Percentiles rank a stretch among this genome's conserved stretches.
Evolutionary conservation across 192 early-diverging fungal genomes (phyloP).

Genomic region (Rhizophagus clarus): DNA sequence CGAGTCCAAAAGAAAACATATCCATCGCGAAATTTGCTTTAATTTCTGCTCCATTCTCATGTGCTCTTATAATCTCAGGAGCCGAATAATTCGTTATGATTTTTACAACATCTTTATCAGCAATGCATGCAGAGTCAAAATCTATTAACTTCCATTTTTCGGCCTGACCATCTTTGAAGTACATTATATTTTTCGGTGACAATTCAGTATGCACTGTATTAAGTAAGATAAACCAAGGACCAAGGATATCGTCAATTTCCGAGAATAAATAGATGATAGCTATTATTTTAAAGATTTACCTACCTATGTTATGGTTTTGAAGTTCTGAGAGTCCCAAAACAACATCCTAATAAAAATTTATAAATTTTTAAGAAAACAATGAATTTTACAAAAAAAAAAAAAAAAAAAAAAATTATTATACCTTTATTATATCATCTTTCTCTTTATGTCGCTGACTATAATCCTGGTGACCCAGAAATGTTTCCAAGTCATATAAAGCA

Average conservation of each 20-base stretch:
- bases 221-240: background rate
- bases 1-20: slow-evolving; percentile 15
- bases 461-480: background rate
- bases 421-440: background rate
- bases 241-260: background rate
- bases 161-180: background rate
- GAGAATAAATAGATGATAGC: background rate
- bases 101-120: background rate
- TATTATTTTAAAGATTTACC: background rate
- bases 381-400: too few species aligned
- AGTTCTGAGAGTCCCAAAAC: background rate
- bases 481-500: background rate
- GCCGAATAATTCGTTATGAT: background rate
- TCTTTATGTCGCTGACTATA: background rate
- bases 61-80: background rate
- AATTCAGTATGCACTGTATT: slow-evolving; percentile 1
- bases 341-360: background rate
- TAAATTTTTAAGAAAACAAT: background rate
- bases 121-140: background rate
- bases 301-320: background rate
- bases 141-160: background rate
- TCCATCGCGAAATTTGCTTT: background rate
- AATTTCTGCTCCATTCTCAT: background rate
- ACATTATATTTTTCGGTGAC: slow-evolving; percentile 5
- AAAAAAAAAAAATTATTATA: background rate